Conservation (phyloP, 495 filamentous ascomycete species). For the Stereocaulon alpinum region DNA sequence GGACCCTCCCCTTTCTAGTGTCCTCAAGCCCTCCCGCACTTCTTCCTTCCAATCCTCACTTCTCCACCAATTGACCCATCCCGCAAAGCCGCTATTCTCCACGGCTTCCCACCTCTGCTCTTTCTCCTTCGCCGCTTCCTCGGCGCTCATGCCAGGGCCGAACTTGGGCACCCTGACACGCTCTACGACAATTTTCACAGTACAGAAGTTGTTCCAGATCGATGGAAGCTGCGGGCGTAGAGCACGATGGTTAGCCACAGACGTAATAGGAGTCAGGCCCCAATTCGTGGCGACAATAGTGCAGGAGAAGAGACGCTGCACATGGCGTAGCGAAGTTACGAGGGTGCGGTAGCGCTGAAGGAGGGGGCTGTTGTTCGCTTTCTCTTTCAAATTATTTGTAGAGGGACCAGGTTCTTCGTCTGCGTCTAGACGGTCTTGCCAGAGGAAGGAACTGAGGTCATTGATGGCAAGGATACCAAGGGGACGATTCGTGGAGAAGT, state of each 20-base stretch:
- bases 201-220: slow-evolving; percentile 39
- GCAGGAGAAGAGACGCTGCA: slow-evolving; percentile 24
- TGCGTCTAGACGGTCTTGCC: slow-evolving; percentile 41
- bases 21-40: slow-evolving; percentile 12
- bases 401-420: slow-evolving; percentile 36
- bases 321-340: slow-evolving; percentile 23
- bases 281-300: slow-evolving; percentile 23
- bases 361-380: slow-evolving; percentile 3
- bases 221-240: slow-evolving; percentile 35
- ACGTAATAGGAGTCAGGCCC: slow-evolving; percentile 21
- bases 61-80: slow-evolving; percentile 38
- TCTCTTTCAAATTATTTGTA: slow-evolving; percentile 10
- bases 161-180: slow-evolving; percentile 41
- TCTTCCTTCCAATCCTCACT: slow-evolving; percentile 33
- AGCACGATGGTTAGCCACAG: slow-evolving; percentile 27
- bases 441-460: slow-evolving; percentile 47
- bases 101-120: slow-evolving; percentile 34
- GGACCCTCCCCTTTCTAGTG: slow-evolving; percentile 7
- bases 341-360: slow-evolving; percentile 32
- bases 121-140: slow-evolving; percentile 46
- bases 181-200: slow-evolving; percentile 38
- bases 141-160: slow-evolving; percentile 39
- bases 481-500: slow-evolving; percentile 36
- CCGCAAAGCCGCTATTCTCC: slow-evolving; percentile 32
- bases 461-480: slow-evolving; percentile 45